phyloP scores from a whole-genome alignment of 1,284 basidiomycete species.

The Ceratobasidium theobromae region DNA sequence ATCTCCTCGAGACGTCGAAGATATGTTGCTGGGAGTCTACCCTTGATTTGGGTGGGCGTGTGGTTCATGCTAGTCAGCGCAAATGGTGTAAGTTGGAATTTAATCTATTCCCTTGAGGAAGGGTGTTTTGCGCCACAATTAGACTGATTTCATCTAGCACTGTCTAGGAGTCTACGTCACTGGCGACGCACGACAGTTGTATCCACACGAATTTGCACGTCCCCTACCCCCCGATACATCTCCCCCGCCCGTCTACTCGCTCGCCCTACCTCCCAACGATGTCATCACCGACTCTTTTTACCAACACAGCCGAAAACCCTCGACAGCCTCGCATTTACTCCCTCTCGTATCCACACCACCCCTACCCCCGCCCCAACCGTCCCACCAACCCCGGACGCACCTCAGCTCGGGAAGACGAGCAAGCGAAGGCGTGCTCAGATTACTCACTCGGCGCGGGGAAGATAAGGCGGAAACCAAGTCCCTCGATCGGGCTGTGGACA shows the following conservation, averaged over 20 bases:
- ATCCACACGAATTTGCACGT: constrained; percentile 14
- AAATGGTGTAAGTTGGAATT: constrained; percentile 27
- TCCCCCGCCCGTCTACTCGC: constrained; percentile 16
- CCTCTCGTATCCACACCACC: background rate
- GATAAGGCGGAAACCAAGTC: background rate
- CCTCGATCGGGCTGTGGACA: background rate
- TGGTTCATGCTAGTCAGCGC: constrained; percentile 25
- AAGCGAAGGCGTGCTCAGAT: background rate
- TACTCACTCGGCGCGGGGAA: background rate
- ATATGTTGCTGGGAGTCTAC: constrained; percentile 3
- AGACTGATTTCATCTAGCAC: background rate
- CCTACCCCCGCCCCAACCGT: background rate
- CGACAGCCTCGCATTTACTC: background rate
- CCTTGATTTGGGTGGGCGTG: constrained; percentile 22
- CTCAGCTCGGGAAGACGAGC: constrained; percentile 2
- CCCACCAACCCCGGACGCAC: background rate
- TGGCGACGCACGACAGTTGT: constrained; percentile 24
- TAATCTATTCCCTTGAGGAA: no score
- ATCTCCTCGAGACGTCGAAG: background rate
- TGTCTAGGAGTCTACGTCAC: constrained; percentile 17
- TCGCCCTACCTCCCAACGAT: background rate
- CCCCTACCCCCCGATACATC: background rate
- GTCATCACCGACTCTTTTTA: background rate
- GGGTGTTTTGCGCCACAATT: no score
- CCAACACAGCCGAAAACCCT: background rate